Evolutionary conservation across 2,329 filamentous ascomycete species (phyloP).

Genomic region (Metarhizium album): DNA sequence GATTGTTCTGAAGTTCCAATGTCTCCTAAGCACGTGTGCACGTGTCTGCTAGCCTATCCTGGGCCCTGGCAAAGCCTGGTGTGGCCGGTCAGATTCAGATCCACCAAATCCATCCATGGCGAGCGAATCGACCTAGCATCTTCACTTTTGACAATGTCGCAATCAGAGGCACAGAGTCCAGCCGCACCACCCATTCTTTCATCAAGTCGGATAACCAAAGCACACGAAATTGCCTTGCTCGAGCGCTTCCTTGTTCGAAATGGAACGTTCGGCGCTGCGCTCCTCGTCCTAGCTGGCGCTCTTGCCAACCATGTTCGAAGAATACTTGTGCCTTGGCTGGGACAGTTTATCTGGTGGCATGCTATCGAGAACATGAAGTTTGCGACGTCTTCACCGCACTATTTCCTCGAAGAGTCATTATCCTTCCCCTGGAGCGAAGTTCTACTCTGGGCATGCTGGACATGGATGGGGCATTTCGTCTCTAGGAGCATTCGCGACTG

Average conservation of each 20-base stretch:
- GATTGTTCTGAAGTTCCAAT: too few relatives aligned
- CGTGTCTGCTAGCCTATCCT: too few relatives aligned
- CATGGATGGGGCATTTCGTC: neutral
- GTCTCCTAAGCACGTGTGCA: too few relatives aligned
- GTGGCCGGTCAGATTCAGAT: too few relatives aligned
- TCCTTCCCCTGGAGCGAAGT: conserved; percentile 7
- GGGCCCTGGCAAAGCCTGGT: too few relatives aligned
- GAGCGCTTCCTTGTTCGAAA: conserved; percentile 13
- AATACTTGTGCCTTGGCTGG: conserved; percentile 19
- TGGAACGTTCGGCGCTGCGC: conserved; percentile 15
- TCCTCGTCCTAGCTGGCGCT: conserved; percentile 22
- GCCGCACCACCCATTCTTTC: neutral
- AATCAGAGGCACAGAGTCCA: neutral
- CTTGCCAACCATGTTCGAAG: conserved; percentile 28
- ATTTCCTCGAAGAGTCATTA: conserved; percentile 21
- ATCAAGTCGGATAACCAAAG: neutral
- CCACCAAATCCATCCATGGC: too few relatives aligned
- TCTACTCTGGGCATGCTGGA: conserved; percentile 1
- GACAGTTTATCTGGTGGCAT: conserved; percentile 18
- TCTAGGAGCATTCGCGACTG: neutral
- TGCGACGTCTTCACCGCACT: conserved; percentile 23
- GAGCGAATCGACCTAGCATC: too few relatives aligned
- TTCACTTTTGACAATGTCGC: neutral
- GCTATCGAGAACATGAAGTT: conserved; percentile 25
- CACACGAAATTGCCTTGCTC: neutral